Conservation (phyloP, 345 rosid genomes). For the Lumnitzera littorea region DNA sequence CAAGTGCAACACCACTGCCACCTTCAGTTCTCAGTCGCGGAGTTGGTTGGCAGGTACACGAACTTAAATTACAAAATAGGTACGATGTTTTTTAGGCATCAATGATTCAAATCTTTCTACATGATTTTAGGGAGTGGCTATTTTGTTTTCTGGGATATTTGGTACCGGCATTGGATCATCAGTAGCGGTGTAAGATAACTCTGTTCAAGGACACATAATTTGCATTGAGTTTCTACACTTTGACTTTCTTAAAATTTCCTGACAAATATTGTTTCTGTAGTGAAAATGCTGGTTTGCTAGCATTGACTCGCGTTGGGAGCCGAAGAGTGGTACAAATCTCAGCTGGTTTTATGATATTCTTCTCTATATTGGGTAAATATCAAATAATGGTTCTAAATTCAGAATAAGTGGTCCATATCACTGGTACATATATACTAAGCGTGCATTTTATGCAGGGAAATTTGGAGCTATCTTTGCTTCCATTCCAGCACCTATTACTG, state of each 20-base stretch:
- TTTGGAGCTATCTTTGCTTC: slow-evolving; percentile 91
- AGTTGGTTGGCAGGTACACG: slow-evolving; percentile 91
- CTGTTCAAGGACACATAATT: neutral
- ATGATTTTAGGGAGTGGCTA: slow-evolving; percentile 72
- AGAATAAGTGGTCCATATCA: neutral
- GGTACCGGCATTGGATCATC: slow-evolving; percentile 94
- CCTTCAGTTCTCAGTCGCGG: slow-evolving; percentile 97
- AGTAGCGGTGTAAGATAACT: slow-evolving; percentile 67
- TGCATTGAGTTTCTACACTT: neutral
- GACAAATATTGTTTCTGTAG: slow-evolving; percentile 25
- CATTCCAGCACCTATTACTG: slow-evolving; percentile 71
- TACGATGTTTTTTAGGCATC: neutral
- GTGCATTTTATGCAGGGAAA: slow-evolving; percentile 41
- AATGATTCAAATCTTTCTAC: slow-evolving; percentile 1
- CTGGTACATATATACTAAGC: neutral
- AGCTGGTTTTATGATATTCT: slow-evolving; percentile 92
- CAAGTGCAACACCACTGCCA: slow-evolving; percentile 89
- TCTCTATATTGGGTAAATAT: slow-evolving; percentile 69
- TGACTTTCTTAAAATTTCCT: neutral
- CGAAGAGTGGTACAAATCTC: slow-evolving; percentile 93
- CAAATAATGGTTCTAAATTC: neutral
- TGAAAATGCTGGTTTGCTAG: slow-evolving; percentile 87
- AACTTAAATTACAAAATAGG: neutral
- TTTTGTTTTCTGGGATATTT: slow-evolving; percentile 82
- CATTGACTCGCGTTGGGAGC: slow-evolving; percentile 82